Evolutionary conservation across 2,329 filamentous ascomycete genomes (phyloP).

Genomic region (Helotiales sp.): DNA sequence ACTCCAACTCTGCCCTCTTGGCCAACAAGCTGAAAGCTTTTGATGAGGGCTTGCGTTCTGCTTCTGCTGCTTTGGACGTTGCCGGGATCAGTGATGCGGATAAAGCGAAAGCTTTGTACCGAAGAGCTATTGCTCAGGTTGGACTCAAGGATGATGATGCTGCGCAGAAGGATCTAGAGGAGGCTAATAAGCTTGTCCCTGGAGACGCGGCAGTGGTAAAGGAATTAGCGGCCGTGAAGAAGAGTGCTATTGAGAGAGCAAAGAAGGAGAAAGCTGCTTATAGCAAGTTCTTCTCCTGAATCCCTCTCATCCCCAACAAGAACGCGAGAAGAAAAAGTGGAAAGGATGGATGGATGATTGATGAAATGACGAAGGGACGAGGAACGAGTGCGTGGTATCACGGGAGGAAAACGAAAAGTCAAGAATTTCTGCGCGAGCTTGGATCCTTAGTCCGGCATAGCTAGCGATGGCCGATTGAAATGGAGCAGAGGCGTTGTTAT

Average conservation of each 20-base stretch:
- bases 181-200: constrained; percentile 74
- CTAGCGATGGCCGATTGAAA: background rate
- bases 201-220: constrained; percentile 71
- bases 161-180: constrained; percentile 72
- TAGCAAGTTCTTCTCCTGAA: constrained; percentile 76
- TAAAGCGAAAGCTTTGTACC: constrained; percentile 85
- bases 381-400: background rate
- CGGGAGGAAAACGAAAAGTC: background rate
- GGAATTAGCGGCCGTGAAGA: constrained; percentile 78
- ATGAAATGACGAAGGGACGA: background rate
- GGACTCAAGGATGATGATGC: constrained; percentile 82
- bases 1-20: constrained; percentile 86
- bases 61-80: constrained; percentile 71
- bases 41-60: constrained; percentile 68
- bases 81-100: constrained; percentile 69
- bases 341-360: background rate
- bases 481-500: background rate
- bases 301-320: background rate
- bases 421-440: background rate
- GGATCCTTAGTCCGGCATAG: background rate
- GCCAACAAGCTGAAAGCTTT: constrained; percentile 77
- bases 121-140: constrained; percentile 74
- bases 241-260: constrained; percentile 67
- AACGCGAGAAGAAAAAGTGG: background rate
- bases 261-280: constrained; percentile 92